Base-by-base conservation (phyloP, 257 asterid species). In the Verbascum thapsus region DNA sequence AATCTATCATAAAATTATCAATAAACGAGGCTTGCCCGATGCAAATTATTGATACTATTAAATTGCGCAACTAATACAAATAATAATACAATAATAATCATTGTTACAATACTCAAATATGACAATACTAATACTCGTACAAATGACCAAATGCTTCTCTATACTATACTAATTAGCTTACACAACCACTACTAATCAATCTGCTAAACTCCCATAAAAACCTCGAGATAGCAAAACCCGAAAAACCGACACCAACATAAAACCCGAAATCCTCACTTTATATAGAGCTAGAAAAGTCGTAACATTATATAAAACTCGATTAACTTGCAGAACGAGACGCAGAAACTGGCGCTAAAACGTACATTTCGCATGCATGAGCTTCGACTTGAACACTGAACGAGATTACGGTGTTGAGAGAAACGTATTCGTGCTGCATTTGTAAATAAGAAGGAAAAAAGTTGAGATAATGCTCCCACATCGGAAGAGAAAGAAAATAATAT, bases 321-420 rank as follows among this genome's bases (percentile, higher is more conserved):
- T n/a, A n/a, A n/a, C n/a, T n/a, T n/a, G n/a, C 61, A 11, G 83
- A 49, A 32, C 4, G 72, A 54, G 70, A 30, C 15, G 7, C 64
- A 0, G 68, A 17, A n/a, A 32, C 56, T 0, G 88, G 91, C 57
- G 81, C 66, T 66, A 87, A 73, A 51, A 82, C 74, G 69, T 80
- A 87, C 76, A 84, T 78, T 56, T 80, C 82, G 35, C 86, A 82
- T 37, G 75, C 82, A 52, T 87, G 95, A 44, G 81, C 65, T 8
- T 82, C 85, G 34, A 87, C 83, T 30, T 32, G 61, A 52, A 80
- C 81, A 38, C 83, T 75, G 58, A 78, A 70, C 7, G 88, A 82
- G 40, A 77, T 74, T 67, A 50, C 77, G 7, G 75, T 50, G 18
- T 68, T 62, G 44, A 8, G 61, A 0, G 87, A 68, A 17, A 80